phyloP scores from a whole-genome alignment of 768 basidiomycete species.

The Suillus variegatus region DNA sequence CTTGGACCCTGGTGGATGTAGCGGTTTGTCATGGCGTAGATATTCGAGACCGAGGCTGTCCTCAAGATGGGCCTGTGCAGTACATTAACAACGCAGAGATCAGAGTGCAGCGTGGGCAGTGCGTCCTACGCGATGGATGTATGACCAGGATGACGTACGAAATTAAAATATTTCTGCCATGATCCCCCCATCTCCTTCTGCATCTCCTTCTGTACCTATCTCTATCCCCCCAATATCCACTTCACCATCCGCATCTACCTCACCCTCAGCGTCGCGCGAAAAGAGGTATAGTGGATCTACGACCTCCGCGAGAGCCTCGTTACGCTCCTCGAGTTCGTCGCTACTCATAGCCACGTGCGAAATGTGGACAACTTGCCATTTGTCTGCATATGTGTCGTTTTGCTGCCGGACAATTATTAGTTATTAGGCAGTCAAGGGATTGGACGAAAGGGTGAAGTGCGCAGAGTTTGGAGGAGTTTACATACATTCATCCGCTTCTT shows the following conservation, averaged over 20 bases:
- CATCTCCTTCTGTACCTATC: conserved; percentile 53
- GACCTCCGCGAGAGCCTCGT: conserved; percentile 77
- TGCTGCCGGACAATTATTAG: conserved; percentile 38
- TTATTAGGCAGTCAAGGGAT: conserved; percentile 3
- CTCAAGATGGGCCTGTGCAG: conserved; percentile 87
- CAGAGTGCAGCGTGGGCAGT: conserved; percentile 14
- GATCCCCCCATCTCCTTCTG: conserved; percentile 22
- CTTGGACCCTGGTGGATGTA: conserved; percentile 85
- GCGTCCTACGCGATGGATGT: too few relatives aligned
- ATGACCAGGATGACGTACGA: too few relatives aligned
- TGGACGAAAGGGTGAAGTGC: background rate
- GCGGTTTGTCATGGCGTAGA: conserved; percentile 90
- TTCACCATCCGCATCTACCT: conserved; percentile 70
- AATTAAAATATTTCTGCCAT: conserved; percentile 35
- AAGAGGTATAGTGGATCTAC: conserved; percentile 64
- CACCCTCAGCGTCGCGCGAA: conserved; percentile 44
- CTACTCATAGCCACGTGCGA: conserved; percentile 69
- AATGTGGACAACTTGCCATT: conserved; percentile 81
- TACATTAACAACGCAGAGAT: conserved; percentile 5
- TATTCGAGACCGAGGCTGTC: conserved; percentile 93
- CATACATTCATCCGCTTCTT: conserved; percentile 80
- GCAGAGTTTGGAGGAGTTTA: conserved; percentile 11
- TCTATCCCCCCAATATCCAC: conserved; percentile 39
- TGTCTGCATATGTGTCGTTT: conserved; percentile 74
- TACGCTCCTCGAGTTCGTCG: conserved; percentile 78